These are phyloP conservation scores for Tetragonia tetragonoides DNA, from an alignment of 148 eudicot genomes.

Conservation along the genomic window DNA sequence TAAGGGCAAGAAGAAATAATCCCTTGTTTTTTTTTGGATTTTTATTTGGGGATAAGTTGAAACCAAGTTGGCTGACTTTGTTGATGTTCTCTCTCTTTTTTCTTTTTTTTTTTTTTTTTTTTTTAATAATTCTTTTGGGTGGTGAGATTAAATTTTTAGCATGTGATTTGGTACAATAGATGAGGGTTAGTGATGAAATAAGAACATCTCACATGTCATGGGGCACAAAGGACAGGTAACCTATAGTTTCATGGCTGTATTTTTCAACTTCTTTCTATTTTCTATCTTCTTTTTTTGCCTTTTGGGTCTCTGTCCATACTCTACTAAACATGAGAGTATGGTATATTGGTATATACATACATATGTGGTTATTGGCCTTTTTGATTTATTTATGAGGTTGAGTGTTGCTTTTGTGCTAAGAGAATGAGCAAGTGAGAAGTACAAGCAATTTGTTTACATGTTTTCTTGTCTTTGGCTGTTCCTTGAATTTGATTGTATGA, in stretches of 20 bases:
- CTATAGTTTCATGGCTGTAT: conserved; percentile 20
- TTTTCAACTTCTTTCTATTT: not conserved
- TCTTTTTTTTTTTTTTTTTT: not conserved
- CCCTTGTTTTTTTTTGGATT: not conserved
- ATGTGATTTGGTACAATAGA: conserved; percentile 21
- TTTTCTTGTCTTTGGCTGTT: not conserved
- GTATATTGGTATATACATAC: too few species aligned
- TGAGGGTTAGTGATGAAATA: not conserved
- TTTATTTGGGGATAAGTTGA: not conserved
- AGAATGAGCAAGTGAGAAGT: not conserved
- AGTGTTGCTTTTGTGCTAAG: not conserved
- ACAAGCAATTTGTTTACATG: not conserved
- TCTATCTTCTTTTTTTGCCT: not conserved
- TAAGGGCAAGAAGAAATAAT: conserved; percentile 50
- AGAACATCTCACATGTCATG: conserved; percentile 23
- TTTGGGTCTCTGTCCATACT: not conserved
- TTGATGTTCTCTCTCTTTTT: not conserved
- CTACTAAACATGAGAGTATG: not conserved
- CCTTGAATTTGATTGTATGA: not conserved
- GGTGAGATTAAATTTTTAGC: not conserved
- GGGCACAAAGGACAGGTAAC: conserved; percentile 21
- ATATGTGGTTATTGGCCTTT: not conserved
- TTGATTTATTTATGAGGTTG: not conserved
- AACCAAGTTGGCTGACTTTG: conserved; percentile 8
- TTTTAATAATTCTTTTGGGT: not conserved